phyloP scores from a whole-genome alignment of 805 yeast genomes.

The Lachancea sp. region DNA sequence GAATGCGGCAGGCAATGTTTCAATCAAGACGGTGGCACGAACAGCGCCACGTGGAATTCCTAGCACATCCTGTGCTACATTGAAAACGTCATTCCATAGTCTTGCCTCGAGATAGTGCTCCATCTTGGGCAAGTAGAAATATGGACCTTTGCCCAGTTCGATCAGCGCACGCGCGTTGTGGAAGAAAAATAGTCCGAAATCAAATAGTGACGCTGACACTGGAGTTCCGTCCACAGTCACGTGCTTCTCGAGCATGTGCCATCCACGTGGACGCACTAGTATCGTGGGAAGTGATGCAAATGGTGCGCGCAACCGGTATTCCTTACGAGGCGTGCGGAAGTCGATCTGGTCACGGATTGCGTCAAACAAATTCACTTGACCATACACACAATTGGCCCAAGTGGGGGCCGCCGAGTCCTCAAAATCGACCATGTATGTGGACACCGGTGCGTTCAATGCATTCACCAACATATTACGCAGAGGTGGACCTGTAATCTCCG shows the following conservation, averaged over 20 bases:
- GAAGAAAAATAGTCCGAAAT: conserved; percentile 71
- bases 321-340: conserved; percentile 39
- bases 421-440: conserved; percentile 81
- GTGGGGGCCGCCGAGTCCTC: conserved; percentile 84
- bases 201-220: conserved; percentile 69
- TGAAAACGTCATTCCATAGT: conserved; percentile 77
- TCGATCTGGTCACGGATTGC: conserved; percentile 65
- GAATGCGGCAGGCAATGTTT: conserved; percentile 79
- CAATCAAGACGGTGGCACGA: conserved; percentile 75
- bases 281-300: conserved; percentile 50
- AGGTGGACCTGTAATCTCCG: conserved; percentile 82
- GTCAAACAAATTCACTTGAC: conserved; percentile 73
- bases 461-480: conserved; percentile 78
- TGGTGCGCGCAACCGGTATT: conserved; percentile 45
- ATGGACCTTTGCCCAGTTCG: conserved; percentile 68
- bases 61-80: conserved; percentile 66
- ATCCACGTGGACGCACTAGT: conserved; percentile 83
- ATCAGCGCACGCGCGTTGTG: conserved; percentile 63
- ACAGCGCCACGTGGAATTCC: conserved; percentile 69
- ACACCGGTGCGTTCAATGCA: conserved; percentile 71
- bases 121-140: conserved; percentile 80
- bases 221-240: conserved; percentile 68
- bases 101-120: conserved; percentile 80
- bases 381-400: conserved; percentile 72
- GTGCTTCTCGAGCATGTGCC: conserved; percentile 78